These are phyloP conservation scores for Patellaria atrata DNA, from an alignment of 495 filamentous ascomycete genomes.

Conservation along the genomic window DNA sequence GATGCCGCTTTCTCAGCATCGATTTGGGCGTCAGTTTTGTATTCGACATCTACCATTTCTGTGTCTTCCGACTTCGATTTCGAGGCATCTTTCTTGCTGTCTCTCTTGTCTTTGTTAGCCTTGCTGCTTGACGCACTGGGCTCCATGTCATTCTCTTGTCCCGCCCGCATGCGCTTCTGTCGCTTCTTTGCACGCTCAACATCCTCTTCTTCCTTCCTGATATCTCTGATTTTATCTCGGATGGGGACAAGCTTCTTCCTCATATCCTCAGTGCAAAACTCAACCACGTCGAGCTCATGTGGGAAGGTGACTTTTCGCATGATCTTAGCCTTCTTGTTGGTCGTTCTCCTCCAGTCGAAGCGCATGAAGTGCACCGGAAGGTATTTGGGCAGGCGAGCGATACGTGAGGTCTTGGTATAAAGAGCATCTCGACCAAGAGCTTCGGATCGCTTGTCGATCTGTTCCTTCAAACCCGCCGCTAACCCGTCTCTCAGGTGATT, in stretches of 20 bases:
- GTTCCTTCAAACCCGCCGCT: conserved; percentile 61
- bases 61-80: conserved; percentile 43
- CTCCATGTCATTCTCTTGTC: conserved; percentile 38
- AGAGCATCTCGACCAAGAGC: conserved; percentile 59
- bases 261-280: conserved; percentile 88
- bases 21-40: conserved; percentile 85
- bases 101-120: conserved; percentile 37
- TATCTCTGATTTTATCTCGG: conserved; percentile 86
- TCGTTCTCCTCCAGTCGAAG: conserved; percentile 92
- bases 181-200: conserved; percentile 76
- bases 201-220: conserved; percentile 88
- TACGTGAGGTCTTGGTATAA: conserved; percentile 82
- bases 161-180: conserved; percentile 58
- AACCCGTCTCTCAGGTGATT: conserved; percentile 88
- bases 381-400: conserved; percentile 83
- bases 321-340: conserved; percentile 97
- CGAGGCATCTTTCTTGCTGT: conserved; percentile 32
- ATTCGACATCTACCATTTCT: conserved; percentile 57
- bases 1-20: conserved; percentile 67
- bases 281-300: conserved; percentile 78
- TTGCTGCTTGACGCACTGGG: conserved; percentile 23
- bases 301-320: conserved; percentile 98
- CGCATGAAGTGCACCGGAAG: conserved; percentile 94
- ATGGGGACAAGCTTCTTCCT: conserved; percentile 72
- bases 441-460: conserved; percentile 78